A percentile compares a stretch with the other conserved stretches of the same genome.
These are phyloP conservation scores for Colletotrichum sidae DNA, from an alignment of 2,329 filamentous ascomycete species.

Conservation along the genomic window DNA sequence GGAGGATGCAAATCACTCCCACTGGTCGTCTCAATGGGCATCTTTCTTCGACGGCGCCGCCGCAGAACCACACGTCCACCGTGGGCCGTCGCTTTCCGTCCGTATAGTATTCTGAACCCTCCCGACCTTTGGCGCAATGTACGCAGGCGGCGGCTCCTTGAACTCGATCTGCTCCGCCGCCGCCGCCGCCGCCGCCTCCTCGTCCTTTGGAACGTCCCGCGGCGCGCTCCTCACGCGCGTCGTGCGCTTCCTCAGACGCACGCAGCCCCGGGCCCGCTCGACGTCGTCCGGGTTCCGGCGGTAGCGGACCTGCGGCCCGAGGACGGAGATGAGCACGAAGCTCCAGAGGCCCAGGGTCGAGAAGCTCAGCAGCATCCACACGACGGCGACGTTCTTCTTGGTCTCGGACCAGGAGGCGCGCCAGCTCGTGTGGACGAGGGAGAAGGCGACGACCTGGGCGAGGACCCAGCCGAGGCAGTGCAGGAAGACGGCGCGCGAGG, in stretches of 20 bases:
- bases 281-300: not conserved
- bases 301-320: not conserved
- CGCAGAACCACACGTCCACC: too few species aligned
- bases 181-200: not conserved
- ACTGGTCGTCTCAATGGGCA: too few species aligned
- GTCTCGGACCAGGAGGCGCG: not conserved
- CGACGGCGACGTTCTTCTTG: not conserved
- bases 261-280: not conserved
- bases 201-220: not conserved
- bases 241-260: not conserved
- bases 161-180: not conserved
- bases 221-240: not conserved
- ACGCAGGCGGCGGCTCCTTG: not conserved
- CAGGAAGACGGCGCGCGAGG: not conserved
- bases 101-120: not conserved
- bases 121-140: not conserved
- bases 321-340: not conserved
- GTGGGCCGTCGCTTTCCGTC: not conserved
- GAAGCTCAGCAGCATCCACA: conserved; percentile 13
- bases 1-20: too few species aligned
- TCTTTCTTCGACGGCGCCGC: too few species aligned
- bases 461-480: conserved; percentile 7
- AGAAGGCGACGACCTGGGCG: conserved; percentile 5
- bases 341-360: not conserved
- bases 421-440: not conserved